Base-by-base conservation (phyloP, 2,329 filamentous ascomycete genomes). In the Ophiosphaerella korrae region DNA sequence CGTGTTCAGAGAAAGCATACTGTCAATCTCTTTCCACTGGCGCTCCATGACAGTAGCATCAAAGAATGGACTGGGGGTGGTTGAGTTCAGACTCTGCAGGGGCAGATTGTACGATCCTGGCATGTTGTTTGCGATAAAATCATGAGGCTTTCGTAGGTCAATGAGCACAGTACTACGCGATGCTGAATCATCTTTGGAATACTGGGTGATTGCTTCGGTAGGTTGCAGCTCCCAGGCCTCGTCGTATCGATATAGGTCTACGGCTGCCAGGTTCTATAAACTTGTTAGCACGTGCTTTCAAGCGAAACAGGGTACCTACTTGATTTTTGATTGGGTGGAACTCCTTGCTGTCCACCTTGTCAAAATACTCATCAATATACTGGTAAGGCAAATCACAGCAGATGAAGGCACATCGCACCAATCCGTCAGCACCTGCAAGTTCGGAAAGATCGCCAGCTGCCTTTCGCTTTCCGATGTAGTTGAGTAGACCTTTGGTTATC, bases 371-470 rank as follows among this genome's bases (percentile, higher is more conserved):
- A 21, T 78, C 74, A 38, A 86, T 78, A 52, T 86, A 86, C 62
- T 86, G 84, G 55, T 87, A 86, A 0, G 84, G 84, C 23, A 87
- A 56, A 49, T 87, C 84, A 50, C 84, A 86, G 68, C 84, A 87
- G 3, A 86, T 66, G 64, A 87, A 87, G 0, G 50, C 61, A 32
- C 61, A 64, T 11, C 58, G 49, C 26, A 62, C 42, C 21, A 57
- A 16, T 0, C 58, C 58, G 4, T 58, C 43, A 3, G 45, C 31
- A 1, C 44, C 50, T 8, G 52, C 49, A 2, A 63, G 52, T 2
- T 53, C 48, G 1, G 44, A 46, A 8, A 63, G 32, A 1, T 48
- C 60, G 4, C 57, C 58, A 11, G 51, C 48, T 1, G 36, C 36
- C 29, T 63, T 63, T 4, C 45, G 47, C 24, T 52, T 60, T 8